Evolutionary conservation across 306 rosid genomes (phyloP).

Genomic region (Dryas octopetala): DNA sequence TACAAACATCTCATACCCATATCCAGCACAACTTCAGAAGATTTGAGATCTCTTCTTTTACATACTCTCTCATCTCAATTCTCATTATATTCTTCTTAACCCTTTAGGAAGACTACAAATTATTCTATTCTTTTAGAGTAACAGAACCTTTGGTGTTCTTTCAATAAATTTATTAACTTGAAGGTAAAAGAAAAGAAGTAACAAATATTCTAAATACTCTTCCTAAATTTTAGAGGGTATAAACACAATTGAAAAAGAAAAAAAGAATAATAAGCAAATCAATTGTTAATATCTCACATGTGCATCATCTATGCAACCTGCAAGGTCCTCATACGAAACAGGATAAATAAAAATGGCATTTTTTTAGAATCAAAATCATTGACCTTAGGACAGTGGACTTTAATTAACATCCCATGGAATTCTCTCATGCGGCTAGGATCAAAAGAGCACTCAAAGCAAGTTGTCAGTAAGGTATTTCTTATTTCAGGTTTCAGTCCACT

Average conservation of each 20-base stretch:
- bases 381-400: neutral
- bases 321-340: neutral
- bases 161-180: neutral
- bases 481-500: too few relatives aligned
- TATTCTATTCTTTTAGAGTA: neutral
- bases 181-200: neutral
- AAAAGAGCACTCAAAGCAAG: neutral
- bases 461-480: neutral
- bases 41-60: neutral
- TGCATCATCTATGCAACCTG: neutral
- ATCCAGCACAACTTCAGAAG: neutral
- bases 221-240: neutral
- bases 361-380: neutral
- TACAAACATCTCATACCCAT: too few relatives aligned
- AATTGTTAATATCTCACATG: neutral
- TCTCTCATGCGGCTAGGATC: neutral
- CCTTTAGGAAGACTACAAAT: neutral
- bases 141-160: neutral
- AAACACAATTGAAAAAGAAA: neutral
- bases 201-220: neutral
- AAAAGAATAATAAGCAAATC: neutral
- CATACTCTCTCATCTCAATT: neutral
- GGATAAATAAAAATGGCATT: neutral
- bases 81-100: neutral
- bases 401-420: neutral